Conservation (phyloP, 2,329 filamentous ascomycete species). For the Aureobasidium musti region DNA sequence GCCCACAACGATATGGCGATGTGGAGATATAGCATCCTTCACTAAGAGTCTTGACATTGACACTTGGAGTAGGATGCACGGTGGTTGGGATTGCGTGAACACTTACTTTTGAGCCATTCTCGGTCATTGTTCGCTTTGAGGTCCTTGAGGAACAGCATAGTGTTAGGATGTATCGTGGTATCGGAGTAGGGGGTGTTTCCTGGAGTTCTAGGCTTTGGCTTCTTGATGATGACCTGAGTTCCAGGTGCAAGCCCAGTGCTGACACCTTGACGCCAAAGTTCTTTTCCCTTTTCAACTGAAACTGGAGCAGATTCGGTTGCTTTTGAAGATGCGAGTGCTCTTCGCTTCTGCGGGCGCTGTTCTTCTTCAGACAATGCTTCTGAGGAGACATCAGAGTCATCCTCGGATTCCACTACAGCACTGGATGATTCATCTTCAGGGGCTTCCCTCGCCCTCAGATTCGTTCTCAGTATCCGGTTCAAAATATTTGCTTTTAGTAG, state of each 20-base stretch:
- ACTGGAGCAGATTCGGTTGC: background rate
- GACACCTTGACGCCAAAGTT: conserved; percentile 60
- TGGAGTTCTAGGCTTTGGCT: conserved; percentile 62
- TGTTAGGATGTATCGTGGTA: conserved; percentile 63
- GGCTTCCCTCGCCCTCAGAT: conserved; percentile 38
- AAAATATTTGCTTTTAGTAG: conserved; percentile 57
- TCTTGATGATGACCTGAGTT: conserved; percentile 62
- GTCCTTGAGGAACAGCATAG: conserved; percentile 61
- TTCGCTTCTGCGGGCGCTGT: conserved; percentile 32
- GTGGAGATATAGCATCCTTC: background rate
- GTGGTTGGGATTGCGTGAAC: background rate
- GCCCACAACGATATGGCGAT: background rate
- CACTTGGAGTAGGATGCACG: background rate
- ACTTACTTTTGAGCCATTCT: conserved; percentile 64
- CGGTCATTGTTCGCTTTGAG: conserved; percentile 63
- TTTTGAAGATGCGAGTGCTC: conserved; percentile 33
- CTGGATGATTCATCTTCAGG: conserved; percentile 37
- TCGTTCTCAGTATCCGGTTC: conserved; percentile 43
- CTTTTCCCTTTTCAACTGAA: conserved; percentile 45
- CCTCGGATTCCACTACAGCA: conserved; percentile 41
- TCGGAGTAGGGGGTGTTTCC: conserved; percentile 61
- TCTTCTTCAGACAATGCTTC: conserved; percentile 35
- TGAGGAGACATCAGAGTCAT: conserved; percentile 47
- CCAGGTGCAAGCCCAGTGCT: conserved; percentile 59
- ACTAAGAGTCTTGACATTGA: background rate